phyloP scores from a whole-genome alignment of 2,329 filamentous ascomycete species.

The Aspergillus uvarum region DNA sequence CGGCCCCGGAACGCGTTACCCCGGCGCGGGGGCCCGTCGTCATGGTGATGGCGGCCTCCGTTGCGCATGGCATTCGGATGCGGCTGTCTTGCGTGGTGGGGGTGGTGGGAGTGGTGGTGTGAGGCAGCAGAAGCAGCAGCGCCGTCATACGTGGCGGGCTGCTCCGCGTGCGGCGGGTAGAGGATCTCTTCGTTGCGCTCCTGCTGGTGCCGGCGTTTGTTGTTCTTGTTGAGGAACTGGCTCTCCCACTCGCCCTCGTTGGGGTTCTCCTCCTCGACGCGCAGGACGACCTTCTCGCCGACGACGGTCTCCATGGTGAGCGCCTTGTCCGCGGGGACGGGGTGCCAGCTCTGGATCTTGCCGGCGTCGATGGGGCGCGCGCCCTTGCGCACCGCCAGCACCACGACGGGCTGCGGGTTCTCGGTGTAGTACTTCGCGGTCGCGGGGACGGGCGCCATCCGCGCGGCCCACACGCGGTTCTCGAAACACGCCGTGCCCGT shows the following conservation, averaged over 20 bases:
- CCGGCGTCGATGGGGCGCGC: conserved; percentile 75
- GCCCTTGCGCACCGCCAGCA: conserved; percentile 75
- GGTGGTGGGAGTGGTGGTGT: background rate
- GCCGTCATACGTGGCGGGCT: conserved; percentile 26
- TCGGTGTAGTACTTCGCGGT: conserved; percentile 73
- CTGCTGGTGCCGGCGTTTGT: conserved; percentile 60
- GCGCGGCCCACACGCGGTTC: conserved; percentile 82
- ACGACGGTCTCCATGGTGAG: conserved; percentile 80
- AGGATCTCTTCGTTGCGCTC: conserved; percentile 55
- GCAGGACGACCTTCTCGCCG: conserved; percentile 79
- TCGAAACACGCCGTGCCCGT: conserved; percentile 73
- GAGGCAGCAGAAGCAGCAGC: conserved; percentile 5
- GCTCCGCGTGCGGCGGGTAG: conserved; percentile 30
- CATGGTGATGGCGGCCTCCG: conserved; percentile 39
- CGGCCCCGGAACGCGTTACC: conserved; percentile 34
- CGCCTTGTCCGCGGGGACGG: conserved; percentile 67
- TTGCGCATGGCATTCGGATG: conserved; percentile 31
- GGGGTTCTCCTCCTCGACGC: conserved; percentile 71
- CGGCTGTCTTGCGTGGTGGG: conserved; percentile 22
- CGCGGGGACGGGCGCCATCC: conserved; percentile 69
- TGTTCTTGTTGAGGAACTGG: conserved; percentile 59
- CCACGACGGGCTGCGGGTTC: conserved; percentile 73
- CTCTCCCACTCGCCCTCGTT: conserved; percentile 64
- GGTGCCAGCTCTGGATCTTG: conserved; percentile 81
- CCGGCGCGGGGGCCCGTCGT: conserved; percentile 42